These are phyloP conservation scores for Lyophyllum decastes DNA, from an alignment of 768 basidiomycete genomes.

Conservation along the genomic window DNA sequence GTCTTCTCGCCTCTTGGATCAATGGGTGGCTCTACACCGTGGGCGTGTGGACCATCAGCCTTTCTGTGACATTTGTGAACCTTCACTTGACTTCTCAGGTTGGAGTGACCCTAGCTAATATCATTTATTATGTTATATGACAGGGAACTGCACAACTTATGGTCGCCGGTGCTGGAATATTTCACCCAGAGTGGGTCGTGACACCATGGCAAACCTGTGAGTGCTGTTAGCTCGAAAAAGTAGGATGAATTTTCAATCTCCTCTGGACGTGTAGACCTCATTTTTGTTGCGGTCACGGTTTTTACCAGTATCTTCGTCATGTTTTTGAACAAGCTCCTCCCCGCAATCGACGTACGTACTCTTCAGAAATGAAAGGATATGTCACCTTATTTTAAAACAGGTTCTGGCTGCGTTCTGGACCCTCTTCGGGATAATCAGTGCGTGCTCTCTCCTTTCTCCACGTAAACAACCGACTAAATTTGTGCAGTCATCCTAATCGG, in stretches of 20 bases:
- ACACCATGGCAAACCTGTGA: conserved; percentile 62
- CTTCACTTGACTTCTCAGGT: neutral
- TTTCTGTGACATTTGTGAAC: conserved; percentile 63
- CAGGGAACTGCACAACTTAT: conserved; percentile 61
- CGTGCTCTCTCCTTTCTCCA: neutral
- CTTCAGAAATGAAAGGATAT: neutral
- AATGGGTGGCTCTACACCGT: conserved; percentile 71
- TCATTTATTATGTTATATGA: neutral
- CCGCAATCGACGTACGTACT: conserved; percentile 45
- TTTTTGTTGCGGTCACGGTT: conserved; percentile 55
- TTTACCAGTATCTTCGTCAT: conserved; percentile 53
- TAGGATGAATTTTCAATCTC: neutral
- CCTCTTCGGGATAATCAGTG: conserved; percentile 54
- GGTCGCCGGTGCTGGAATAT: conserved; percentile 60
- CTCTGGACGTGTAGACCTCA: conserved; percentile 38
- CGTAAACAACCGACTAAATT: neutral
- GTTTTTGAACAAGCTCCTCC: conserved; percentile 54
- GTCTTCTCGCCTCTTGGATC: conserved; percentile 60
- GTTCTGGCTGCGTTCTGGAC: conserved; percentile 66
- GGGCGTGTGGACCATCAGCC: conserved; percentile 68
- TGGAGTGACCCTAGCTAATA: neutral
- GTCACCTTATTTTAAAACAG: conserved; percentile 26
- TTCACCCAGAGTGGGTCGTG: conserved; percentile 56
- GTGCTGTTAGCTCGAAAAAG: conserved; percentile 6
- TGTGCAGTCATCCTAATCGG: conserved; percentile 53